Percentiles rank a stretch among this genome's conserved stretches.
Evolutionary conservation across 495 filamentous ascomycete genomes (phyloP).

Genomic region (Tuber aestivum): DNA sequence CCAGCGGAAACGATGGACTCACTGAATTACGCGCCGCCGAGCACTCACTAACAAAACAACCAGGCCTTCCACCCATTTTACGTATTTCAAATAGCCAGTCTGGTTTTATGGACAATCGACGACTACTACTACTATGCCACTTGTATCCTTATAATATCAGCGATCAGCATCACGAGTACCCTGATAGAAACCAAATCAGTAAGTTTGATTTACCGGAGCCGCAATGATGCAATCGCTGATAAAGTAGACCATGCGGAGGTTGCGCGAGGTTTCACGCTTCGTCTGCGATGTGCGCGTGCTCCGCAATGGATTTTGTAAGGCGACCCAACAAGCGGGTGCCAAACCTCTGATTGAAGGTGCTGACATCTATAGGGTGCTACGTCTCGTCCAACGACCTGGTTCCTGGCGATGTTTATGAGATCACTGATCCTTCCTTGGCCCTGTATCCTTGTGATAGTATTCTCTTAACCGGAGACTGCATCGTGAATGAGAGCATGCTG

Average conservation of each 20-base stretch:
- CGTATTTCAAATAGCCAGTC: constrained; percentile 92
- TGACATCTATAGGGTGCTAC: constrained; percentile 60
- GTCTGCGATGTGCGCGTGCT: constrained; percentile 91
- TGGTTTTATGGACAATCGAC: constrained; percentile 90
- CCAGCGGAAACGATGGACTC: background rate
- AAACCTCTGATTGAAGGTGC: constrained; percentile 30
- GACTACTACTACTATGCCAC: constrained; percentile 95
- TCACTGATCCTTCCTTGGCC: constrained; percentile 90
- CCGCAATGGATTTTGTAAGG: constrained; percentile 83
- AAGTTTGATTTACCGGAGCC: constrained; percentile 27
- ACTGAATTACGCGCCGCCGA: background rate
- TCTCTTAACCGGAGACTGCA: constrained; percentile 87
- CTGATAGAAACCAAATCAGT: constrained; percentile 84
- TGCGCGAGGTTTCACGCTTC: constrained; percentile 88
- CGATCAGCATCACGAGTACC: constrained; percentile 82
- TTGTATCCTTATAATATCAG: constrained; percentile 92
- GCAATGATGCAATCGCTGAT: constrained; percentile 14
- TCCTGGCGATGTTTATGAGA: constrained; percentile 94
- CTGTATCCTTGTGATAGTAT: constrained; percentile 93
- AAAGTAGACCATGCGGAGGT: constrained; percentile 72
- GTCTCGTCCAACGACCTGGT: constrained; percentile 82
- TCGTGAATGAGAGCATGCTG: constrained; percentile 99
- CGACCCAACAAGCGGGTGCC: constrained; percentile 34
- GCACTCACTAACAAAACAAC: constrained; percentile 15
- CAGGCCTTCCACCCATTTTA: constrained; percentile 97